Evolutionary conservation across 1,284 basidiomycete genomes (phyloP), one percentile per base, ranked within the genome.

Genomic region (Microstroma glucosiphilum): DNA sequence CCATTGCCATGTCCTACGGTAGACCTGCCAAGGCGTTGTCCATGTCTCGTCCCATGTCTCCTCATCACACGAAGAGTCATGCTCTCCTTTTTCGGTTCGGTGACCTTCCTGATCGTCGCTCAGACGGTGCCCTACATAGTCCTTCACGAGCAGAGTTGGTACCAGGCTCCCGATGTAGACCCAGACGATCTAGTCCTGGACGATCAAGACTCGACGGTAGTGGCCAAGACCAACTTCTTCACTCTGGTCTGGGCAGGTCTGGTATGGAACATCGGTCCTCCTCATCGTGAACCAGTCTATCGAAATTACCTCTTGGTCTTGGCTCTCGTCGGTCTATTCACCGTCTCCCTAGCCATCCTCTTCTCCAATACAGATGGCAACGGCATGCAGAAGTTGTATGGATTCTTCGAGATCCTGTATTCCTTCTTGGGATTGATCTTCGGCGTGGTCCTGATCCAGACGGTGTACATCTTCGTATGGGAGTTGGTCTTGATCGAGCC

Each of bases 321-420:
- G 0, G 42, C 71, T 1, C 59, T 73, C 6, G 26, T 60, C 25
- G 48, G 66, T 25, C 56, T 73, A 2, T 11, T 23, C 17, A 23
- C 49, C 62, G 81, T 97, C 37, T 89, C 88, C 43, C 83, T 96
- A 64, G 93, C 94, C 21, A 82, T 83, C 0, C 81, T 96, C 57
- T 87, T 87, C 81, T 87, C 85, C 63, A 94, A 97, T 79, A 94
- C 93, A 83, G 96, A 97, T 78, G 89, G 88, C 25, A 51, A 26
- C 64, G 41, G 48, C 66, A 19, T 71, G 69, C 37, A 41, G 58
- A 43, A 6, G 15, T 56, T 71, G n/a, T 71, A 71, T 13, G 71
- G 69, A 1, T 63, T 71, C 25, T 61, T 65, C 21, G 60, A 59
- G 1, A 57, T 71, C 54, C 62, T 61, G 3, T 13, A 23, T 11